Base-by-base conservation (phyloP, 192 early-diverging fungal genomes). In the Entophlyctis helioformis region DNA sequence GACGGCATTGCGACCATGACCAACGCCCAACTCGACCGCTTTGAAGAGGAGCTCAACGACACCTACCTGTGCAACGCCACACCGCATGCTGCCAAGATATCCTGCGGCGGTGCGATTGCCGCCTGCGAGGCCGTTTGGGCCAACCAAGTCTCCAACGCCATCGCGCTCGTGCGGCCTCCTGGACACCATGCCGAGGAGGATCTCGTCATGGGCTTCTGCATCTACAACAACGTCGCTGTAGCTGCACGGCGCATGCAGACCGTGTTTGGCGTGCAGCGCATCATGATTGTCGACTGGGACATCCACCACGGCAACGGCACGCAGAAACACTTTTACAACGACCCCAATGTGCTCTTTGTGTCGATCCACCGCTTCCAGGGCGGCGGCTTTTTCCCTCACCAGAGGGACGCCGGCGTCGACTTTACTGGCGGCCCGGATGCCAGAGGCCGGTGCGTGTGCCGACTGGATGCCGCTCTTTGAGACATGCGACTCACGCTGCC, bases 261-360 rank as follows among this genome's bases (percentile, higher is more conserved):
- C 20, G 25, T 64, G 8, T 51, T 65, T n/a, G 54, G 63, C 18
- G 61, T 66, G 11, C 46, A 68, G 27, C 65, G 69, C 39, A 68
- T 95, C 8, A 54, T 96, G 57, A 82, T 96, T 20, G 51, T 96
- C 12, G 92, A 96, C 50, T 96, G 92, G 91, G 91, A 96, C 53
- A 67, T 93, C 16, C 91, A 96, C 57, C 90, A 94, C 51, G 91
- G 90, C 78, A 96, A 96, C 54, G 92, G 92, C 2, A 94, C 84
- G 25, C 89, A 96, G 39, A 72, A 82, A 3, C 65, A 69, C 0
- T 96, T 96, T 45, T 79, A 79, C 55, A 47, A 71, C 1, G 81
- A 92, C 45, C 72, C 78, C 5, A 63, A 78, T 50, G 86, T 94
- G 1, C 64, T 94, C 11, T 91, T 89, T 47, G 68, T 86, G 34